Evolutionary conservation across 257 asterid genomes (phyloP), one percentile per base, ranked within the genome.

Genomic region (Handroanthus guayacan): DNA sequence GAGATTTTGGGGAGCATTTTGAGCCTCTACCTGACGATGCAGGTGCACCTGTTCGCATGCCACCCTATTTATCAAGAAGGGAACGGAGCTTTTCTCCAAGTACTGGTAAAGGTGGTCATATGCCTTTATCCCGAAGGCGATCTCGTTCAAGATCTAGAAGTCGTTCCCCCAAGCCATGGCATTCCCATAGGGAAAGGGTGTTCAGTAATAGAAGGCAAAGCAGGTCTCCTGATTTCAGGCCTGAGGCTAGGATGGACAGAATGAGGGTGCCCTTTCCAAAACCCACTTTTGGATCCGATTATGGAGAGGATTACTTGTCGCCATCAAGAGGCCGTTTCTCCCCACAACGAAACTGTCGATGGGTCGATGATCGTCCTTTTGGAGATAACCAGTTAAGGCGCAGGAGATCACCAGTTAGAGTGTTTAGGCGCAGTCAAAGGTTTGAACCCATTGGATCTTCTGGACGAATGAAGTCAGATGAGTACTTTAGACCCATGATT

Each of bases 71-170:
- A 13, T 78, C 96, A 9, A 82, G 89, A 76, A 81, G 90, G 31
- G 96, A 88, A 11, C 63, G 75, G 0, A 86, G 86, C 66, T 79
- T 87, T 75, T 88, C 97, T 36, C 90, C 91, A 0, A 43, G 78
- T 60, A 48, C 84, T n/a, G 85, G 74, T 69, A 89, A 89, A 80
- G 82, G 51, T 58, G 67, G 67, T 55, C 88, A 72, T 50, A 74
- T 78, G 58, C 38, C 78, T 37, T 39, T 70, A 17, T 64, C 83
- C 5, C 79, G 82, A n/a, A 84, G 89, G 78, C 89, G 85, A 76
- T 90, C 95, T 55, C 89, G 90, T 10, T 94, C 97, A 25, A 86
- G 95, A 85, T 92, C 99, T 5, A 86, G 96, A 82, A 75, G 97
- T 3, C 95, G 88, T n/a, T 89, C 98, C 37, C 98, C 97, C 43